Conservation (phyloP, 108 stramenopile genomes). For the Cylindrotheca closterium region DNA sequence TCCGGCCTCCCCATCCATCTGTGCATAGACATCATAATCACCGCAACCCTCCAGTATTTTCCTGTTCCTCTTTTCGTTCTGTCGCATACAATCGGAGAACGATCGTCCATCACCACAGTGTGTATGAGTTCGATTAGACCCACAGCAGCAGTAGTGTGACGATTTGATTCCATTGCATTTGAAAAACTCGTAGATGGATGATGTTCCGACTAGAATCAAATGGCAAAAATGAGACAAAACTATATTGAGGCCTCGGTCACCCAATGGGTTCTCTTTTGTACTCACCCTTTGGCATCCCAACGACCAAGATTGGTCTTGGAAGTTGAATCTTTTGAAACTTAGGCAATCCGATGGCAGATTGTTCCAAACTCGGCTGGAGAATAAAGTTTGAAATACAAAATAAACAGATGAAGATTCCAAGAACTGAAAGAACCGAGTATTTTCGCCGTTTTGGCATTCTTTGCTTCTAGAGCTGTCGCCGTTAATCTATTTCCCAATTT, state of each 20-base stretch:
- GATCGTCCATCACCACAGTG: slow-evolving; percentile 4
- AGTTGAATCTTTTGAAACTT: too few species aligned
- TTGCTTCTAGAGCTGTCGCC: too few species aligned
- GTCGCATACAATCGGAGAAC: slow-evolving; percentile 16
- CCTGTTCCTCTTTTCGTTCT: not conserved
- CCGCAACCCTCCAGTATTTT: slow-evolving; percentile 26
- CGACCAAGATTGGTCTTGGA: slow-evolving; percentile 13
- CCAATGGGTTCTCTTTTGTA: not conserved
- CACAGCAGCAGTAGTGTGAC: slow-evolving; percentile 33
- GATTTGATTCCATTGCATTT: slow-evolving; percentile 14
- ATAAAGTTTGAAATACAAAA: too few species aligned
- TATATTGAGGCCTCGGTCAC: not conserved
- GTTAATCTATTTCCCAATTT: too few species aligned
- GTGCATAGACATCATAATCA: slow-evolving; percentile 31
- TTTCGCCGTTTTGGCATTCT: too few species aligned
- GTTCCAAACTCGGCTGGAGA: too few species aligned
- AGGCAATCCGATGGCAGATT: too few species aligned
- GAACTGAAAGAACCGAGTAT: too few species aligned
- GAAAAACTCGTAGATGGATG: slow-evolving; percentile 26
- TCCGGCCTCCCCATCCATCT: slow-evolving; percentile 21
- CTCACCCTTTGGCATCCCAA: slow-evolving; percentile 10
- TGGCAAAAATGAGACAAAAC: not conserved
- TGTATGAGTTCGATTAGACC: slow-evolving; percentile 18
- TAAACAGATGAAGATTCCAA: too few species aligned
- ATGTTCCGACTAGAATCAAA: slow-evolving; percentile 17